Percentiles rank a stretch among this genome's conserved stretches.
Evolutionary conservation across 176 grass and related monocot species (phyloP).

Genomic region (Ensete glaucum): DNA sequence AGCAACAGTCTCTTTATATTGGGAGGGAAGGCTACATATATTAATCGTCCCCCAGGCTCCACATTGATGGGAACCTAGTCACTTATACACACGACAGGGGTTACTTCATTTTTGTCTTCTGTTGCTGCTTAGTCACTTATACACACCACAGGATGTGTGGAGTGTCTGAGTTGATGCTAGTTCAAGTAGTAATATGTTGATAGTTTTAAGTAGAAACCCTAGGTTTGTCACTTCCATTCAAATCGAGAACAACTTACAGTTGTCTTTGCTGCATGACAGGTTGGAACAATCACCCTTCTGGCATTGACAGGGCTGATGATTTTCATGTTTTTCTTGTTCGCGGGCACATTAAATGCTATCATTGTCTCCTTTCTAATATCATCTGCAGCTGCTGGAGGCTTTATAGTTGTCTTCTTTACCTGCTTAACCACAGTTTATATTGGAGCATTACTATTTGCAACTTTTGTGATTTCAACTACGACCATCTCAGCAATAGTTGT

Average conservation of each 20-base stretch:
- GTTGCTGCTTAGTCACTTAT: no score
- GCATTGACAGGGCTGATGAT: conserved; percentile 43
- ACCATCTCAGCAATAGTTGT: conserved; percentile 35
- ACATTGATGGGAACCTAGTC: no score
- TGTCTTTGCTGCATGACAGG: conserved; percentile 32
- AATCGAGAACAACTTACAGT: neutral
- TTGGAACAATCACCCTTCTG: conserved; percentile 46
- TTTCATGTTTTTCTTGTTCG: conserved; percentile 34
- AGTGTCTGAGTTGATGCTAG: neutral
- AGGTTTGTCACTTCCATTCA: neutral
- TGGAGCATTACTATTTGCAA: conserved; percentile 33
- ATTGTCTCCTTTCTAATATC: conserved; percentile 50
- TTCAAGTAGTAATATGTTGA: neutral
- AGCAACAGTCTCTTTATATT: no score
- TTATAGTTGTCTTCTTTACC: conserved; percentile 43
- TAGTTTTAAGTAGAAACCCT: neutral
- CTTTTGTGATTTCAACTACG: conserved; percentile 38
- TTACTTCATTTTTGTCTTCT: no score
- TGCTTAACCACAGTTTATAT: conserved; percentile 42
- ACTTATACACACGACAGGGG: no score
- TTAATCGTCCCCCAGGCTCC: no score
- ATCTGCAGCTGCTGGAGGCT: conserved; percentile 41
- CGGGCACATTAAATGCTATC: conserved; percentile 37
- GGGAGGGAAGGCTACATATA: no score
- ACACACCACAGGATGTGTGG: neutral